phyloP scores from a whole-genome alignment of 257 asterid species.

The Agastache rugosa region DNA sequence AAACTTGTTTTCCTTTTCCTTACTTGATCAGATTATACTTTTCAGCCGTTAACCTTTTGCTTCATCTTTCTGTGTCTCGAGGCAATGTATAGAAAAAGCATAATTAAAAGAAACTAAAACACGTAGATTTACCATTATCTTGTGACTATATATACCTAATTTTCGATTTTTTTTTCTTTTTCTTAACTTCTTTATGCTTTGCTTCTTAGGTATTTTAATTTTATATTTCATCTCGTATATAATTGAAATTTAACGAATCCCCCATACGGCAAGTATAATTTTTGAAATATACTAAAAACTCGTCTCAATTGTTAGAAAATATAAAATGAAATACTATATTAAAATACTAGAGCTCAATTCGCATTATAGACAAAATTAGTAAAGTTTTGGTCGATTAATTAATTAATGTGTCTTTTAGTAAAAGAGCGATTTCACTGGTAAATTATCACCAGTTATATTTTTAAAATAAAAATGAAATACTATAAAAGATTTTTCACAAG shows the following conservation, averaged over 20 bases:
- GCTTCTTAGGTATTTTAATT: not conserved
- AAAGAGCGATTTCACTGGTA: not conserved
- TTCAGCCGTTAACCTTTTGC: slow-evolving; percentile 28
- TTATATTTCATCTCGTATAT: not conserved
- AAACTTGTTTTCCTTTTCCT: slow-evolving; percentile 24
- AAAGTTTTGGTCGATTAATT: not conserved
- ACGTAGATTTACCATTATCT: slow-evolving; percentile 43
- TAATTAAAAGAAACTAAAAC: slow-evolving; percentile 24
- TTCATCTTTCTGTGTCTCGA: slow-evolving; percentile 40
- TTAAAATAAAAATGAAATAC: no score
- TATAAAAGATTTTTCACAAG: not conserved
- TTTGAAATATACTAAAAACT: not conserved
- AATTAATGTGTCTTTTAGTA: no score
- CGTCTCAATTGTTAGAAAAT: no score
- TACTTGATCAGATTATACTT: slow-evolving; percentile 13
- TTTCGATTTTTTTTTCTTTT: not conserved
- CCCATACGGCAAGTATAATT: not conserved
- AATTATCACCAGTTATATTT: not conserved
- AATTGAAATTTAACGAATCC: not conserved
- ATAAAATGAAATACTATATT: no score
- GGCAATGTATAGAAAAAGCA: slow-evolving; percentile 40
- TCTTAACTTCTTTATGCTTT: not conserved
- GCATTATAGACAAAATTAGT: not conserved
- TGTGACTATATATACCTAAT: not conserved
- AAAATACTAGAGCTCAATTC: no score